Base-by-base conservation (phyloP, 257 asterid genomes). In the Solanum medicagineum region DNA sequence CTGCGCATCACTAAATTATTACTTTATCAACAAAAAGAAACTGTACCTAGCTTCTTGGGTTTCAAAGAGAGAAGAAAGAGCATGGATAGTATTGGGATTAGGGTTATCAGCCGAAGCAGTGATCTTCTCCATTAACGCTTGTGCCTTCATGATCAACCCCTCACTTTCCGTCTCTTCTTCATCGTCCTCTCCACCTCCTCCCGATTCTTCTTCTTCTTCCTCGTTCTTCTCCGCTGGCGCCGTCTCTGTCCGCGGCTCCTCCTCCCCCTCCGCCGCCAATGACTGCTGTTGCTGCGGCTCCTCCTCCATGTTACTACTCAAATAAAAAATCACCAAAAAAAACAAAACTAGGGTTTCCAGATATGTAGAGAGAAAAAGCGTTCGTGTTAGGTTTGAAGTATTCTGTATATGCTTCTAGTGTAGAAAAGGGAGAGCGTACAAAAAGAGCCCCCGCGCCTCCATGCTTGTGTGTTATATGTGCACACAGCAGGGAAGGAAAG, bases 91-190 rank as follows among this genome's bases (percentile, higher is more conserved):
- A 71, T 87, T 89, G 65, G 98, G 92, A 87, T 89, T 94, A 89
- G 99, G 98, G 96, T 93, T 97, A 84, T 94, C 98, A 16, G 93
- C 87, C 85, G 84, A 89, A 68, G 95, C 91, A 57, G 95, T 94
- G 87, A 97, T 92, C 87, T 89, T 95, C 80, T 95, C 98, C 83
- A 97, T 89, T 80, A 97, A 87, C 22, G 91, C 89, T 89, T 93
- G 96, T 36, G 94, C 98, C 84, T 92, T 97, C 26, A 86, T 93
- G 42, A 91, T 88, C 91, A 97, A 75, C 62, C 86, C 85, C 4
- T 97, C 98, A 17, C 81, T 89, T 26, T 92, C 98, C 32, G 91
- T 93, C 49, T 93, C 98, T 84, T 90, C 93, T 81, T 85, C 88
- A 80, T 85, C 84, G 44, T 86, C 90, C 57, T 87, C 90, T 75